Conservation (phyloP, 2,329 filamentous ascomycete genomes). For the Gnomoniopsis sp. region DNA sequence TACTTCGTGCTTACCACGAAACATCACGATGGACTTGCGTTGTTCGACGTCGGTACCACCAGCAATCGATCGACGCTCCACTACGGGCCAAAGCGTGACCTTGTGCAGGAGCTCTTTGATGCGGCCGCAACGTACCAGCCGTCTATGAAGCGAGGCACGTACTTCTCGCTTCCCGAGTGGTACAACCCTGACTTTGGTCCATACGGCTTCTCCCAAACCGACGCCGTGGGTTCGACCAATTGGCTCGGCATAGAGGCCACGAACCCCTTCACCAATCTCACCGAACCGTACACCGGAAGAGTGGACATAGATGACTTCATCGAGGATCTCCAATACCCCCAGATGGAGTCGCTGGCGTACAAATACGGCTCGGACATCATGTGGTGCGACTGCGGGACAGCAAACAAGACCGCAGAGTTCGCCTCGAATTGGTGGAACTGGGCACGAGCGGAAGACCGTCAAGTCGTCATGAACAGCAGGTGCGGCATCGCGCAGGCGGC, state of each 20-base stretch:
- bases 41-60: constrained; percentile 37
- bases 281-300: constrained; percentile 40
- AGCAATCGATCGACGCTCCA: constrained; percentile 38
- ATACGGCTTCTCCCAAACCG: constrained; percentile 38
- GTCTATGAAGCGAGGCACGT: constrained; percentile 39
- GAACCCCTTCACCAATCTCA: constrained; percentile 40
- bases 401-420: constrained; percentile 39
- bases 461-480: constrained; percentile 54
- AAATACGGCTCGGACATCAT: constrained; percentile 43
- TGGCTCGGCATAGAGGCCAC: constrained; percentile 35
- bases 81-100: constrained; percentile 37
- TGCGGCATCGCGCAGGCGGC: constrained; percentile 48
- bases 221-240: constrained; percentile 26
- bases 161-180: constrained; percentile 48
- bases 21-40: constrained; percentile 45
- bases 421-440: constrained; percentile 39
- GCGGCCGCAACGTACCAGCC: constrained; percentile 39
- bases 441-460: constrained; percentile 34
- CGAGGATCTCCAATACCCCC: constrained; percentile 39
- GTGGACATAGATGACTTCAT: constrained; percentile 39
- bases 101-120: constrained; percentile 41
- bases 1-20: constrained; percentile 46
- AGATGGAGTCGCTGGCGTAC: constrained; percentile 43
- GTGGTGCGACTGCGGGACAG: constrained; percentile 46
- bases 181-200: constrained; percentile 43